phyloP scores from a whole-genome alignment of 129 eudicot species.

The Ambrosia trifida region DNA sequence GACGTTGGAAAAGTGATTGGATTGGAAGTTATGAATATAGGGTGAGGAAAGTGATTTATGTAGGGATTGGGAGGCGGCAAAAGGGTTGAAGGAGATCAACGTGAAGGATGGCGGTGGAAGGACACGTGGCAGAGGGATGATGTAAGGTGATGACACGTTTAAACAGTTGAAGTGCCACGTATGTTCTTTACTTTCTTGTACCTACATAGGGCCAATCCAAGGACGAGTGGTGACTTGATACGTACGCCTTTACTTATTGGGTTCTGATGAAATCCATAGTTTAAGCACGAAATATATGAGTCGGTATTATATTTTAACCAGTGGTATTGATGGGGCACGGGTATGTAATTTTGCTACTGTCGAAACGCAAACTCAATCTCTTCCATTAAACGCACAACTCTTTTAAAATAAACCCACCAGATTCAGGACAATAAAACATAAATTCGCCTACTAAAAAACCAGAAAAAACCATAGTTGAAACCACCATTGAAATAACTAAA shows the following conservation, averaged over 20 bases:
- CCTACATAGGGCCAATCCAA: not conserved
- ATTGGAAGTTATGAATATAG: not conserved
- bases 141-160: constrained; percentile 18
- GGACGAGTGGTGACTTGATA: not conserved
- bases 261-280: too few relatives aligned
- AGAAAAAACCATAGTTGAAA: too few relatives aligned
- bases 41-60: not conserved
- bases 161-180: constrained; percentile 18
- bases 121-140: constrained; percentile 24
- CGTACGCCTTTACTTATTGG: not conserved
- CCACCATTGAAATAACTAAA: too few relatives aligned
- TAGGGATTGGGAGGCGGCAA: not conserved
- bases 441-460: too few relatives aligned
- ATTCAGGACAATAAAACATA: too few relatives aligned
- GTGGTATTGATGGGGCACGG: too few relatives aligned
- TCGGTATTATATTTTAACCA: too few relatives aligned
- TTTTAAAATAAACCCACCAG: too few relatives aligned
- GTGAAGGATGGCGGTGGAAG: constrained; percentile 20
- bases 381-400: too few relatives aligned
- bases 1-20: not conserved
- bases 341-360: too few relatives aligned
- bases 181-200: not conserved
- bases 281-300: too few relatives aligned
- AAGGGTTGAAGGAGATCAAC: not conserved
- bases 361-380: too few relatives aligned